phyloP scores from a whole-genome alignment of 805 yeast species.

The Suhomyces pyralidae region DNA sequence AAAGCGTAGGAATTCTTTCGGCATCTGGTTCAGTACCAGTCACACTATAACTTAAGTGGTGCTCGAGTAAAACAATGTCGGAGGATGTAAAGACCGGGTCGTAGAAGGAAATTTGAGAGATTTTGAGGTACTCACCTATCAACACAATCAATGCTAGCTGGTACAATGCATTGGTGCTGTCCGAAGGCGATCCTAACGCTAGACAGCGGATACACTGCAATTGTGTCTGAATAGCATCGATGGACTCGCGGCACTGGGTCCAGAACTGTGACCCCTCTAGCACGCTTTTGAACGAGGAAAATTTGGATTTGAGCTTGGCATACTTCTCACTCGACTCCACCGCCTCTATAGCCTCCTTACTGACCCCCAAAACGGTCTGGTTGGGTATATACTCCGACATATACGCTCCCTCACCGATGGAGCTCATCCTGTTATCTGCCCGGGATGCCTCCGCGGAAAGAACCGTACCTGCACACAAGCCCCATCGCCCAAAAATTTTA shows the following conservation, averaged over 20 bases:
- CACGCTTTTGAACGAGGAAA: background rate
- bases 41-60: slow-evolving; percentile 11
- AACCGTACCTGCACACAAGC: background rate
- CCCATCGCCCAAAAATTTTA: slow-evolving; percentile 6
- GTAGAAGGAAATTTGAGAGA: slow-evolving; percentile 43
- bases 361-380: background rate
- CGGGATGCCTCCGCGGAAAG: background rate
- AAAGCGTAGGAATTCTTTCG: slow-evolving; percentile 27
- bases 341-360: background rate
- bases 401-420: background rate
- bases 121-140: slow-evolving; percentile 24
- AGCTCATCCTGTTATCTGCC: background rate
- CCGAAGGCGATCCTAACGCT: slow-evolving; percentile 67
- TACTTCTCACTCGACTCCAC: background rate
- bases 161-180: slow-evolving; percentile 56
- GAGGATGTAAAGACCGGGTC: slow-evolving; percentile 60
- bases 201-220: slow-evolving; percentile 50
- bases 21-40: background rate
- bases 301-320: background rate
- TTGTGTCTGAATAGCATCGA: background rate
- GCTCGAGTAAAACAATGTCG: slow-evolving; percentile 38
- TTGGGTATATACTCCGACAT: slow-evolving; percentile 3
- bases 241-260: background rate
- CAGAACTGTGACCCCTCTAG: background rate
- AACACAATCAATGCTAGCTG: slow-evolving; percentile 61